Percentiles rank a stretch among this genome's conserved stretches.
Conservation (phyloP, 139 green algal genomes). For the Spirogloea muscicola region DNA sequence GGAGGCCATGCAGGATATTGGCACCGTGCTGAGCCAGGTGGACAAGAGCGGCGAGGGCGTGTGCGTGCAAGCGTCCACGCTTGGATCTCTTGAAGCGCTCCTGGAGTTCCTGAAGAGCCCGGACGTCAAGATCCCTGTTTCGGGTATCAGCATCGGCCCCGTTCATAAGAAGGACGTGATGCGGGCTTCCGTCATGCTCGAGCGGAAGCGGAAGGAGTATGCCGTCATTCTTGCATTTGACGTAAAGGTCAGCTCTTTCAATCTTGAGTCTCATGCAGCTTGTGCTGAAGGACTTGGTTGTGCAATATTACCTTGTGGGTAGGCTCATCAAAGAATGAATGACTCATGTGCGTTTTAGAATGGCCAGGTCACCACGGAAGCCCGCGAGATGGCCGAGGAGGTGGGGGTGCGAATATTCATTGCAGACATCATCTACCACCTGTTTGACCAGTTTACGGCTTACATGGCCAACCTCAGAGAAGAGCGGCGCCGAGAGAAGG, state of each 20-base stretch:
- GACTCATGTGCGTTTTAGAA: no score
- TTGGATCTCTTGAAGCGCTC: slow-evolving; percentile 97
- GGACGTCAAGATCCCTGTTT: slow-evolving; percentile 71
- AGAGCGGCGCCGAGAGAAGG: slow-evolving; percentile 77
- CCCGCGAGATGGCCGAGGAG: slow-evolving; percentile 73
- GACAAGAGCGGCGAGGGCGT: slow-evolving; percentile 87
- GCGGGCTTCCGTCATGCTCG: slow-evolving; percentile 93
- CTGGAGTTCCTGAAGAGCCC: slow-evolving; percentile 83
- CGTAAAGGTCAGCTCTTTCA: no score
- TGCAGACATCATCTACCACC: slow-evolving; percentile 99
- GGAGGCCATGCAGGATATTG: slow-evolving; percentile 91
- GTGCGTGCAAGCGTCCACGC: slow-evolving; percentile 92
- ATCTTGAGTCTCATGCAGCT: no score
- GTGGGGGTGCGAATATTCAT: slow-evolving; percentile 89
- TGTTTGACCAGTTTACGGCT: slow-evolving; percentile 85
- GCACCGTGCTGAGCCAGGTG: slow-evolving; percentile 51
- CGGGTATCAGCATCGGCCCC: slow-evolving; percentile 92
- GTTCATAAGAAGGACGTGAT: slow-evolving; percentile 96
- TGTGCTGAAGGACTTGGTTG: no score
- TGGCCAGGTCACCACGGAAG: slow-evolving; percentile 61
- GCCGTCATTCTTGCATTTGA: slow-evolving; percentile 96
- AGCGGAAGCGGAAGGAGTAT: slow-evolving; percentile 85
- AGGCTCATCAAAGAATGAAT: no score
- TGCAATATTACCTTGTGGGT: no score
- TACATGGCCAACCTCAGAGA: slow-evolving; percentile 68